A percentile compares a stretch with the other conserved stretches of the same genome.
phyloP scores from a whole-genome alignment of 2,329 filamentous ascomycete species.

The Epichloe glyceriae region DNA sequence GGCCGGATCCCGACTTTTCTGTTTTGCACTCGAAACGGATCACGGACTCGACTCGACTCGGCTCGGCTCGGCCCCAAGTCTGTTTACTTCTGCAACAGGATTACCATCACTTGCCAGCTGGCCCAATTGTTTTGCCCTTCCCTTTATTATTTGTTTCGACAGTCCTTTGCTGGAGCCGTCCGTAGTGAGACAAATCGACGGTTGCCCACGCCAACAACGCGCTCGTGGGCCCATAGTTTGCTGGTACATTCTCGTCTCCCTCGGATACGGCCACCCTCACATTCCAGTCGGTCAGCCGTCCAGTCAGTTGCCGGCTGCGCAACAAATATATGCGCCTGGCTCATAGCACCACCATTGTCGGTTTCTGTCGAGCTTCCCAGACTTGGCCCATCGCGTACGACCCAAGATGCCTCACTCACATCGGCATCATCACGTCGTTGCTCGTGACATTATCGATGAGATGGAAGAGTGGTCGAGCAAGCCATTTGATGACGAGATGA shows the following conservation, averaged over 20 bases:
- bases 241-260: slow-evolving; percentile 15
- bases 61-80: background rate
- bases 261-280: slow-evolving; percentile 12
- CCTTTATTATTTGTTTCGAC: slow-evolving; percentile 1
- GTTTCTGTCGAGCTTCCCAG: background rate
- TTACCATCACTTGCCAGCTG: slow-evolving; percentile 13
- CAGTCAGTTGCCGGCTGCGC: slow-evolving; percentile 3
- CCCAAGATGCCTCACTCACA: slow-evolving; percentile 19
- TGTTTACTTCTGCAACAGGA: background rate
- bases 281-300: slow-evolving; percentile 15
- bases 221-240: slow-evolving; percentile 12
- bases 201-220: slow-evolving; percentile 8
- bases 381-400: background rate
- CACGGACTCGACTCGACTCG: background rate
- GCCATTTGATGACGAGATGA: background rate
- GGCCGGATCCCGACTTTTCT: background rate
- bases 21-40: background rate
- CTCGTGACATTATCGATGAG: slow-evolving; percentile 1
- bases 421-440: slow-evolving; percentile 12
- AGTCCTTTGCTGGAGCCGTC: background rate
- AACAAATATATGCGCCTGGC: slow-evolving; percentile 9
- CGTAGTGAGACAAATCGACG: slow-evolving; percentile 7
- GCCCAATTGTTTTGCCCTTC: slow-evolving; percentile 11
- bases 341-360: background rate
- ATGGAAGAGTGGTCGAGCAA: background rate